These are phyloP conservation scores for Myxozyma sirexii DNA, from an alignment of 805 yeast genomes.

Conservation along the genomic window DNA sequence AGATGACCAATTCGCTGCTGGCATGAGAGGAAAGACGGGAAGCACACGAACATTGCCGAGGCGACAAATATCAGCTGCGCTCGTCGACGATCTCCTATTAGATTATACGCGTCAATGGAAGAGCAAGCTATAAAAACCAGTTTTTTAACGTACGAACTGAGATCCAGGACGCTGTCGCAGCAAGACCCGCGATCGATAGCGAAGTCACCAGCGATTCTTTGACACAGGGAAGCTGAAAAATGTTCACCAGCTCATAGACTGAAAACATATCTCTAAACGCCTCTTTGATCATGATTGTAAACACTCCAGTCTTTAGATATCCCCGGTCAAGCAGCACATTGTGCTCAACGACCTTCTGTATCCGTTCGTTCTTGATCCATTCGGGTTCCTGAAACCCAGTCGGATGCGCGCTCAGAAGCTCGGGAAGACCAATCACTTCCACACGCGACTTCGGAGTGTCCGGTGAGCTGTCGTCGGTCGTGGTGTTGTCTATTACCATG, in stretches of 20 bases:
- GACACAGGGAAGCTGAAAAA: slow-evolving; percentile 21
- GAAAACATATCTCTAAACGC: slow-evolving; percentile 15
- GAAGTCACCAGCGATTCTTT: slow-evolving; percentile 16
- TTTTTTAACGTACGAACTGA: slow-evolving; percentile 18
- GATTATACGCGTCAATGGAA: too few relatives aligned
- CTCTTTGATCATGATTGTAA: slow-evolving; percentile 13
- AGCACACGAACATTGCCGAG: slow-evolving; percentile 4
- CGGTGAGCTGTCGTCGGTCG: neutral
- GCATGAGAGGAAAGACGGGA: slow-evolving; percentile 12
- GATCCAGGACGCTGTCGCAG: slow-evolving; percentile 18
- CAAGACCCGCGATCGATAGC: slow-evolving; percentile 4
- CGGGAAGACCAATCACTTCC: neutral
- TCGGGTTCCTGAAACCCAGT: slow-evolving; percentile 10
- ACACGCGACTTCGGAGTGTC: neutral
- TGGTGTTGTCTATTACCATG: too few relatives aligned
- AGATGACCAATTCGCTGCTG: slow-evolving; percentile 12
- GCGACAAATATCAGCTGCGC: slow-evolving; percentile 2
- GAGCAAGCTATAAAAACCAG: too few relatives aligned
- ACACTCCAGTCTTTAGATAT: neutral
- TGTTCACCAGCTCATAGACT: slow-evolving; percentile 20
- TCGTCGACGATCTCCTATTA: slow-evolving; percentile 14
- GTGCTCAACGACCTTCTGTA: slow-evolving; percentile 7
- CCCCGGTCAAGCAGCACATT: slow-evolving; percentile 11
- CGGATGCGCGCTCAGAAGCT: neutral
- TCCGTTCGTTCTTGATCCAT: slow-evolving; percentile 9